Evolutionary conservation across 2,329 filamentous ascomycete species (phyloP).

Genomic region (Fusarium domesticum): DNA sequence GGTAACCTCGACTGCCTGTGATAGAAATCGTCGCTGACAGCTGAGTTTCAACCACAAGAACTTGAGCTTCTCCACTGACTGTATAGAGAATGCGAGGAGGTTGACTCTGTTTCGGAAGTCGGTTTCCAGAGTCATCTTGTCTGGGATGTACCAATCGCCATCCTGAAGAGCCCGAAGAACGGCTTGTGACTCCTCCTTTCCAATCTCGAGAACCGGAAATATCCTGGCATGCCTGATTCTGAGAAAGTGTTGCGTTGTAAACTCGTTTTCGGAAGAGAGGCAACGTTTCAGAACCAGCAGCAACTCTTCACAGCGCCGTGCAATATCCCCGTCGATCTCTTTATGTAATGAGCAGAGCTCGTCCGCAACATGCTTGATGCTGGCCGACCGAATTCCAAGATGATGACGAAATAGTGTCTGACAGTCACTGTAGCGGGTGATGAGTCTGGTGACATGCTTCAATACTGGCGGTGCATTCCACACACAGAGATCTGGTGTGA

Average conservation of each 20-base stretch:
- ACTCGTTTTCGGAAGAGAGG: neutral
- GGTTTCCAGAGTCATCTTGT: neutral
- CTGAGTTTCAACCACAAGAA: neutral
- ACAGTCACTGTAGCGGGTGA: slow-evolving; percentile 5
- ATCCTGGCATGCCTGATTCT: slow-evolving; percentile 1
- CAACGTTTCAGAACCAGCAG: neutral
- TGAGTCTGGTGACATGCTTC: slow-evolving; percentile 3
- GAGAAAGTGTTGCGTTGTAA: neutral
- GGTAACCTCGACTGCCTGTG: neutral
- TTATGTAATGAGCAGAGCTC: slow-evolving; percentile 2
- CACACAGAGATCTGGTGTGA: slow-evolving; percentile 1
- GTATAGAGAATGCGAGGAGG: slow-evolving; percentile 1
- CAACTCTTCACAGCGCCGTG: slow-evolving; percentile 2
- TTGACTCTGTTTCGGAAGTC: slow-evolving; percentile 2
- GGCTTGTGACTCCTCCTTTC: neutral
- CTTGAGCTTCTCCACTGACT: neutral
- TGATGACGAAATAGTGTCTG: slow-evolving; percentile 1
- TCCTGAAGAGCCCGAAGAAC: slow-evolving; percentile 1
- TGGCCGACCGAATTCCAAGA: neutral
- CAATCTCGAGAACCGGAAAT: neutral
- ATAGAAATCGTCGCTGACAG: neutral
- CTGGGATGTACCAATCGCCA: slow-evolving; percentile 6
- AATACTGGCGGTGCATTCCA: slow-evolving; percentile 7
- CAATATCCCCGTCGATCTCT: neutral
- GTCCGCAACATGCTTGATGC: slow-evolving; percentile 2